Percentiles rank a stretch among this genome's conserved stretches.
phyloP scores from a whole-genome alignment of 805 yeast species.

The Saccharomyces jurei region DNA sequence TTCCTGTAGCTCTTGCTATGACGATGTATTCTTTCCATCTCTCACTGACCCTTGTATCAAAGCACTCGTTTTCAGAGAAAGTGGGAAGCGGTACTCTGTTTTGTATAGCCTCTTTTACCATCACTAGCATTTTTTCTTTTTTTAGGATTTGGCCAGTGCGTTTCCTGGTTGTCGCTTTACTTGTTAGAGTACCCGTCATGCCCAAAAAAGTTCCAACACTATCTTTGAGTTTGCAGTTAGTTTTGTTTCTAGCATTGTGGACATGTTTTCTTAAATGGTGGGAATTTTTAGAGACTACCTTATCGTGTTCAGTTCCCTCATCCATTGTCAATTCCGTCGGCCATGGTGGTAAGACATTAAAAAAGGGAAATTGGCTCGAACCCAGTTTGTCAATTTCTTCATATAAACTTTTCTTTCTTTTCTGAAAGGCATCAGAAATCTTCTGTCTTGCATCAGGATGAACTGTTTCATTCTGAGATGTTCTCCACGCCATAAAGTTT shows the following conservation, averaged over 20 bases:
- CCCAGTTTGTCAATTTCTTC: neutral
- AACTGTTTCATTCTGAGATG: neutral
- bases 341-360: neutral
- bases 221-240: neutral
- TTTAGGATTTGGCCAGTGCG: slow-evolving; percentile 54
- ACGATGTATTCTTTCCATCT: slow-evolving; percentile 77
- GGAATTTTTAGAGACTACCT: slow-evolving; percentile 13
- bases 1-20: slow-evolving; percentile 58
- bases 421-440: neutral
- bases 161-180: slow-evolving; percentile 8
- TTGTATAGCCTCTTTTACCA: slow-evolving; percentile 38
- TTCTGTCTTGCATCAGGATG: neutral
- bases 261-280: slow-evolving; percentile 19
- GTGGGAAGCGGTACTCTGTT: slow-evolving; percentile 25
- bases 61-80: slow-evolving; percentile 43
- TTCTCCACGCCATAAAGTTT: neutral
- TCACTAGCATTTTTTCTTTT: slow-evolving; percentile 60
- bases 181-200: neutral
- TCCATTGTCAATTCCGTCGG: neutral
- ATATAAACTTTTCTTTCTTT: neutral
- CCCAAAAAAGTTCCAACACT: slow-evolving; percentile 1
- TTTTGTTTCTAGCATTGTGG: neutral
- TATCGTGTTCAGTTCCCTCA: neutral
- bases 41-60: slow-evolving; percentile 51
- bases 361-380: neutral